A percentile compares a stretch with the other conserved stretches of the same genome.
Evolutionary conservation across 106 monocot species (phyloP).

Genomic region (Acorus calamus): DNA sequence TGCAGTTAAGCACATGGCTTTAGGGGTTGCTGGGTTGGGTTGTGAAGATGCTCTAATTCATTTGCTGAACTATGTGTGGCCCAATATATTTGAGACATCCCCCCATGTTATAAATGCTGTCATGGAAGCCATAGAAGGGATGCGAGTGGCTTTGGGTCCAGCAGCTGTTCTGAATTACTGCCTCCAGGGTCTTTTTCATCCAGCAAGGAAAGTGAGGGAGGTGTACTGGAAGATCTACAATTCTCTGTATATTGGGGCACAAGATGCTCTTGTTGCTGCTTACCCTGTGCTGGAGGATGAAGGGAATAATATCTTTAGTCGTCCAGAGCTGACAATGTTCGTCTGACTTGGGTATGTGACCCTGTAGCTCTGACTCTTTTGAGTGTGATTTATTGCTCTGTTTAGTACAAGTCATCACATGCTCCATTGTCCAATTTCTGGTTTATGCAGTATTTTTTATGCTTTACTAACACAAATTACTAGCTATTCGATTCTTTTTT

Average conservation of each 20-base stretch:
- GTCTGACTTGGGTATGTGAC: conserved; percentile 15
- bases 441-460: no score
- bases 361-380: neutral
- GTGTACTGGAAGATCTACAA: conserved; percentile 99
- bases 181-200: conserved; percentile 96
- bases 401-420: no score
- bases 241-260: conserved; percentile 86
- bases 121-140: conserved; percentile 97
- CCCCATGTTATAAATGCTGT: conserved; percentile 99
- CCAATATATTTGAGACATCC: conserved; percentile 93
- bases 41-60: conserved; percentile 96
- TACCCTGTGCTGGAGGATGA: conserved; percentile 84
- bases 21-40: conserved; percentile 93
- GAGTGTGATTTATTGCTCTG: no score
- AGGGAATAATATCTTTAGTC: conserved; percentile 42
- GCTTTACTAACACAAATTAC: no score
- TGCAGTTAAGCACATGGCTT: conserved; percentile 96
- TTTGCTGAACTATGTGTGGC: conserved; percentile 93
- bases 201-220: conserved; percentile 92
- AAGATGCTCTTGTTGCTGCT: conserved; percentile 89
- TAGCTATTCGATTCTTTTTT: no score
- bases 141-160: conserved; percentile 90
- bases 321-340: conserved; percentile 85
- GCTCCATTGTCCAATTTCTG: no score
- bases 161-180: conserved; percentile 88